Conservation (phyloP, 352 stramenopile genomes). For the Phytophthora tubulina region DNA sequence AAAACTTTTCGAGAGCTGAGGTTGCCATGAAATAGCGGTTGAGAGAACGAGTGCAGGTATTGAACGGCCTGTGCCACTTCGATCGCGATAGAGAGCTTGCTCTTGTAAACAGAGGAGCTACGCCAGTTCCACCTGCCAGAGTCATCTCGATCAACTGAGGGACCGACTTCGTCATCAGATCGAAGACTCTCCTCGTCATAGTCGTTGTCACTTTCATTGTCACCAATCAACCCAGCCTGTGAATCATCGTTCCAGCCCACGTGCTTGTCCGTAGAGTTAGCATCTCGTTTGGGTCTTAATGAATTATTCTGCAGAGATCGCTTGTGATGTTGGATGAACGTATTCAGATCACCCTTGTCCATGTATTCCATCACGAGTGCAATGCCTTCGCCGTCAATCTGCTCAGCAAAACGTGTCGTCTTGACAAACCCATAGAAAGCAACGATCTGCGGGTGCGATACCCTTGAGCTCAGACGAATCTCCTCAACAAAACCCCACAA, state of each 20-base stretch:
- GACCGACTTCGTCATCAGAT: constrained; percentile 5
- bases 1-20: constrained; percentile 59
- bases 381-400: constrained; percentile 24
- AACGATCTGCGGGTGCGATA: constrained; percentile 46
- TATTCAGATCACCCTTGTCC: constrained; percentile 47
- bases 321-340: constrained; percentile 48
- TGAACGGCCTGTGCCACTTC: constrained; percentile 51
- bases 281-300: neutral
- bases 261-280: constrained; percentile 10
- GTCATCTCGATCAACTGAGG: neutral
- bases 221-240: neutral
- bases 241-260: constrained; percentile 30
- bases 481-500: constrained; percentile 39
- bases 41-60: constrained; percentile 60
- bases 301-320: constrained; percentile 18
- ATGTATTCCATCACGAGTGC: constrained; percentile 57
- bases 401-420: constrained; percentile 1
- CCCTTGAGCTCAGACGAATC: constrained; percentile 37
- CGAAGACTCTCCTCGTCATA: constrained; percentile 17
- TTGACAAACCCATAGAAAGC: constrained; percentile 41
- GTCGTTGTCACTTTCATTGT: constrained; percentile 5
- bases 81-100: constrained; percentile 53
- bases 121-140: constrained; percentile 41
- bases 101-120: constrained; percentile 38
- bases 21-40: constrained; percentile 52